phyloP scores from a whole-genome alignment of 306 rosid genomes.

The barrel medic (Medicago truncatula) region DNA sequence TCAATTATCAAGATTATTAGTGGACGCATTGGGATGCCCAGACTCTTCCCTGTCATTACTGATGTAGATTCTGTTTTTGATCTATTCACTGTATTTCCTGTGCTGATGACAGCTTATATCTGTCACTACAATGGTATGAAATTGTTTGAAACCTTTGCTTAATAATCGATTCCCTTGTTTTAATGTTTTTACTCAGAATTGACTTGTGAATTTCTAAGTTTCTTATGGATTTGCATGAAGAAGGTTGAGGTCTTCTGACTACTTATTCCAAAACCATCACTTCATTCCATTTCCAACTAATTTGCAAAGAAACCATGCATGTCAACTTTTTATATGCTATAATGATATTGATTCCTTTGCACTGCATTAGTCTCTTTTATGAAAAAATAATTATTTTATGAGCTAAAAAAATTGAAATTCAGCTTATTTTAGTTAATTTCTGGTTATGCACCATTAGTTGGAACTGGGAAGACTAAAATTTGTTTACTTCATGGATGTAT shows the following conservation, averaged over 20 bases:
- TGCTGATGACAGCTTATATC: conserved; percentile 78
- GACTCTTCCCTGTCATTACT: conserved; percentile 68
- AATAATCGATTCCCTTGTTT: conserved; percentile 22
- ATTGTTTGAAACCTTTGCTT: conserved; percentile 16
- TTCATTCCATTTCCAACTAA: not conserved
- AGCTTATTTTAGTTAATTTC: conserved; percentile 13
- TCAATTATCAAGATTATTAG: conserved; percentile 67
- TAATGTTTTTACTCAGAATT: conserved; percentile 15
- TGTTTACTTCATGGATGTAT: conserved; percentile 15
- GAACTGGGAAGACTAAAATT: not conserved
- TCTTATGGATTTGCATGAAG: conserved; percentile 4
- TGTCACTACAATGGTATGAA: conserved; percentile 88
- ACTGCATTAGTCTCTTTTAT: no score
- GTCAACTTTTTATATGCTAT: no score
- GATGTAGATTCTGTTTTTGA: conserved; percentile 58
- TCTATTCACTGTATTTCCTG: conserved; percentile 81
- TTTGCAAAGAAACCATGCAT: not conserved
- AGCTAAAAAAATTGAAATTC: no score
- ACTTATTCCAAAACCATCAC: not conserved
- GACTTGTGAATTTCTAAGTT: not conserved
- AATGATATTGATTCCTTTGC: no score
- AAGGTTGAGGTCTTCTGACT: conserved; percentile 1
- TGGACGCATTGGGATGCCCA: conserved; percentile 80
- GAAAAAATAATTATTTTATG: no score
- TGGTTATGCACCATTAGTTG: not conserved